These are phyloP conservation scores for Psidium friedrichsthalianum DNA, from an alignment of 345 rosid species.

Conservation along the genomic window DNA sequence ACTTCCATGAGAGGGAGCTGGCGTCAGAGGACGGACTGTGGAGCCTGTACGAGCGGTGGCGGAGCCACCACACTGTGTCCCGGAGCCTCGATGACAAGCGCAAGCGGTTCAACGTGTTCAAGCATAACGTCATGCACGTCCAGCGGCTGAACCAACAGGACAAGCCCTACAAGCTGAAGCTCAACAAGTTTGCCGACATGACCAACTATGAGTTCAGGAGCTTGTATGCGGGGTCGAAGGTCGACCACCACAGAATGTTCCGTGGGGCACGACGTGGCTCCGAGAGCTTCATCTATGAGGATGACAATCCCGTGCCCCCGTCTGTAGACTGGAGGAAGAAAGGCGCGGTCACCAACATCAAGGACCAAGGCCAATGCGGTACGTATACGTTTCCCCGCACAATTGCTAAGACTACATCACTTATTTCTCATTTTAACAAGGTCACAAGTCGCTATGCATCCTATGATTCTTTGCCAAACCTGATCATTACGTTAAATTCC, in stretches of 20 bases:
- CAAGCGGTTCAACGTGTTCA: conserved; percentile 68
- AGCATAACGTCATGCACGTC: conserved; percentile 58
- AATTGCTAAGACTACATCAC: no score
- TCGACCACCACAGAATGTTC: conserved; percentile 60
- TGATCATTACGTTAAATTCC: no score
- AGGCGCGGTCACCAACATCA: conserved; percentile 64
- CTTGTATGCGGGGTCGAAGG: conserved; percentile 56
- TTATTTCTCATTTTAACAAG: not conserved
- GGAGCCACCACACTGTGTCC: conserved; percentile 71
- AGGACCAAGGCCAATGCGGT: conserved; percentile 93
- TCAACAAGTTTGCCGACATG: conserved; percentile 84
- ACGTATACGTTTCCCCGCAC: not conserved
- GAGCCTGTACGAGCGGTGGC: conserved; percentile 82
- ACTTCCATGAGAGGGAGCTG: conserved; percentile 57
- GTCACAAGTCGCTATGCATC: not conserved
- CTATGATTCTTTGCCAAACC: not conserved
- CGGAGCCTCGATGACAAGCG: conserved; percentile 53
- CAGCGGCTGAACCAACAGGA: conserved; percentile 59
- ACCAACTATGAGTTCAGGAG: conserved; percentile 63
- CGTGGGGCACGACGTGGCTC: conserved; percentile 22
- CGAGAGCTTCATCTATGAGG: conserved; percentile 49
- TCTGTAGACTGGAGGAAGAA: conserved; percentile 74
- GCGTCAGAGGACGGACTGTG: conserved; percentile 53
- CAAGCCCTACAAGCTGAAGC: conserved; percentile 67
- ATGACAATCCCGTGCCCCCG: conserved; percentile 21